Base-by-base conservation (phyloP, 2,329 filamentous ascomycete genomes). In the Penicillium concentricum region DNA sequence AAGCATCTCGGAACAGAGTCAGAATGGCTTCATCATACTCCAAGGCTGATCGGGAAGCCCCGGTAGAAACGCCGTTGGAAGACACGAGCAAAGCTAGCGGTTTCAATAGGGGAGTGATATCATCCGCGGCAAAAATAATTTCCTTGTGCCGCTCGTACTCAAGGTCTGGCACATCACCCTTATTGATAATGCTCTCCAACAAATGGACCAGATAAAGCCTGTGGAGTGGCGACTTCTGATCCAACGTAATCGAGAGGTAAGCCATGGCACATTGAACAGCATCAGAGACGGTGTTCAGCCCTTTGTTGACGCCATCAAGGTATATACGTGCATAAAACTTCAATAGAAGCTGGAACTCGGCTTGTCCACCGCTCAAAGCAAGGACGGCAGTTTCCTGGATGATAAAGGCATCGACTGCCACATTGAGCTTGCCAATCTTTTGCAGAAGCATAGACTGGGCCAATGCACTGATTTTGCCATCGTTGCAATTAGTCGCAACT, bases 381-480 rank as follows among this genome's bases (percentile, higher is more conserved):
- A 99, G 78, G 6, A 85, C 81, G 9, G 92, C 91, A 7, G 91
- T 87, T 58, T 95, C 92, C 16, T 85, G 86, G 53, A 97, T 88
- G 58, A 99, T 94, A 54, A 88, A 88, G 30, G 89, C 87, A 77
- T 97, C 92, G 2, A 97, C 89, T 5, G 83, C 79, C 57, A 84
- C 81, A 68, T 86, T 94, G 54, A 97, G 86, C 74, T 94, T 93
- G 59, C 89, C 87, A 56, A 97, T 84, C 74, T 99, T 97, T 70
- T 99, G 94, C n/a, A 96, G 78, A 24, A 99, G 84, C 87, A 99
- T 97, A 0, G 92, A 95, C 66, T 97, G 89, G 2, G 92, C 93
- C 51, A 99, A 80, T 5, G 92, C 92, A 7, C 89, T 94, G 52
- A 99, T 96, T 76, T 97, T 96, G 58, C 91, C 87, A 67, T 99